phyloP scores from a whole-genome alignment of 2,329 filamentous ascomycete genomes.

The Polytolypa hystricis region DNA sequence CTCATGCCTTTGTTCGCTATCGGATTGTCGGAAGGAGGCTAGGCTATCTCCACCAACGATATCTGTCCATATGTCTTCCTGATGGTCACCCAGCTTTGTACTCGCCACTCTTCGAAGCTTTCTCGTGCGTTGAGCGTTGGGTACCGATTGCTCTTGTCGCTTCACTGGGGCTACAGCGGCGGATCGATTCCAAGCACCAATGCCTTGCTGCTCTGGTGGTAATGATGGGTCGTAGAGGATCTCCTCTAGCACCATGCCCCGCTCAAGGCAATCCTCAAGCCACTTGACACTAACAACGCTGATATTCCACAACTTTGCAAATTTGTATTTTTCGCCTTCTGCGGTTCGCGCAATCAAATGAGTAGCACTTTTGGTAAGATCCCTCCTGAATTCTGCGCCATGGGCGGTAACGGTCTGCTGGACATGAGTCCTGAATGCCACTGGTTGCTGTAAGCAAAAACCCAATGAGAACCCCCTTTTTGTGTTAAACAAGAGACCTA shows the following conservation, averaged over 20 bases:
- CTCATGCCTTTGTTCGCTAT: slow-evolving; percentile 10
- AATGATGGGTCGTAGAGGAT: slow-evolving; percentile 67
- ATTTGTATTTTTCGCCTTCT: slow-evolving; percentile 79
- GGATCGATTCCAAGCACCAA: slow-evolving; percentile 60
- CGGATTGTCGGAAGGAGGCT: slow-evolving; percentile 11
- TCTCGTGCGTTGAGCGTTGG: slow-evolving; percentile 49
- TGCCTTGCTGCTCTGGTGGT: slow-evolving; percentile 59
- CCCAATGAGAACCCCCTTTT: slow-evolving; percentile 8
- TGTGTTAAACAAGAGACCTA: slow-evolving; percentile 22
- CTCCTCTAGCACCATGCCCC: slow-evolving; percentile 88
- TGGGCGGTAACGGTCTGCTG: slow-evolving; percentile 55
- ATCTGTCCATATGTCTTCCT: slow-evolving; percentile 79
- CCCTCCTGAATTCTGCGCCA: slow-evolving; percentile 75
- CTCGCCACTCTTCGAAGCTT: slow-evolving; percentile 85
- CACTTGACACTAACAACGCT: slow-evolving; percentile 72
- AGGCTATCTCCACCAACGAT: slow-evolving; percentile 48
- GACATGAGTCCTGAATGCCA: slow-evolving; percentile 53
- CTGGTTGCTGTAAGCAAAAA: not conserved
- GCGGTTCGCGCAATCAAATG: slow-evolving; percentile 74
- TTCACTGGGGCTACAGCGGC: slow-evolving; percentile 19
- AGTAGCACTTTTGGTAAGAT: slow-evolving; percentile 74
- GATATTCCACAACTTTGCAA: slow-evolving; percentile 73
- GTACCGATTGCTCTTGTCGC: slow-evolving; percentile 33
- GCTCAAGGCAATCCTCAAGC: slow-evolving; percentile 69
- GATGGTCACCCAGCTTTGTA: slow-evolving; percentile 67